Conservation (phyloP, 169 alveolate species). For the Cryptosporidium sp. region DNA sequence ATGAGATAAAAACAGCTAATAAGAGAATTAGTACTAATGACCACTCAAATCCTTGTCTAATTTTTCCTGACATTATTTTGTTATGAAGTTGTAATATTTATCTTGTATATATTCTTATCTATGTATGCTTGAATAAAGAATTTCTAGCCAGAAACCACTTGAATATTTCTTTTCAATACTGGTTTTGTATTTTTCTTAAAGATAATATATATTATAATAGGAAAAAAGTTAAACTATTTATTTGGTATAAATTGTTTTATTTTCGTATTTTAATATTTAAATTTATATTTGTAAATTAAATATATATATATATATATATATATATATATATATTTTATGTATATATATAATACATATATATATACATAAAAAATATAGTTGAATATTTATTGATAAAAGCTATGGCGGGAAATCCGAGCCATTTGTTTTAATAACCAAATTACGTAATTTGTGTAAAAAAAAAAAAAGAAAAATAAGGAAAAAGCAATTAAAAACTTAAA, state of each 20-base stretch:
- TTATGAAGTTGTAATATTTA: neutral
- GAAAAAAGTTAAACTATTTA: too few species aligned
- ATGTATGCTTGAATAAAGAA: neutral
- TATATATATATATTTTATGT: too few species aligned
- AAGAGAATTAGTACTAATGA: conserved; percentile 16
- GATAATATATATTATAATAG: too few species aligned
- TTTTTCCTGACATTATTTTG: conserved; percentile 48
- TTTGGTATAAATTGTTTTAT: too few species aligned
- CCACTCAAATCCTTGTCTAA: conserved; percentile 74
- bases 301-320: too few species aligned
- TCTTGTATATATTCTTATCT: neutral
- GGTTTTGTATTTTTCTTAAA: neutral
- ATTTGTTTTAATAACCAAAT: neutral
- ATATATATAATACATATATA: too few species aligned
- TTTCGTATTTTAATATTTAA: too few species aligned
- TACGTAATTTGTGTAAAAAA: neutral
- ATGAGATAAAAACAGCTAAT: conserved; percentile 43
- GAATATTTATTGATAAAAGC: too few species aligned
- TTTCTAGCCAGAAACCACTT: neutral
- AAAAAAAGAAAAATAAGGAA: neutral
- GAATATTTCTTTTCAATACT: neutral
- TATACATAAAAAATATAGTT: too few species aligned
- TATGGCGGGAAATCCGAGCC: neutral
- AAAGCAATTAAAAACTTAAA: too few species aligned
- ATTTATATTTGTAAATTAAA: too few species aligned